Conservation (phyloP, 2,329 filamentous ascomycete genomes). For the Penicillium sumatraense region DNA sequence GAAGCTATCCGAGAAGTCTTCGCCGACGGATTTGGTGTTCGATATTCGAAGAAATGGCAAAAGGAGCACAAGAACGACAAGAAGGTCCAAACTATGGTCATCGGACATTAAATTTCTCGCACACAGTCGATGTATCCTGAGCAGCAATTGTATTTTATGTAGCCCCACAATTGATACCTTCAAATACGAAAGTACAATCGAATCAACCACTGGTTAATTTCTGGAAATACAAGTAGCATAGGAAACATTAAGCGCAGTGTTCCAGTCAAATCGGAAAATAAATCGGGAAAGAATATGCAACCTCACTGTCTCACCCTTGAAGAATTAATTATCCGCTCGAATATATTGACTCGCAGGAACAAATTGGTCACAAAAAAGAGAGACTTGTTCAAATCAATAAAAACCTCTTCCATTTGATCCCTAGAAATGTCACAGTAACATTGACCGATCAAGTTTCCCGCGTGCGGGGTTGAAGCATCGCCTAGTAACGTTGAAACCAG, state of each 20-base stretch:
- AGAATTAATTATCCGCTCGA: too few species aligned
- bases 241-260: neutral
- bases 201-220: too few species aligned
- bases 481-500: neutral
- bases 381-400: too few species aligned
- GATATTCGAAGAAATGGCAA: conserved; percentile 46
- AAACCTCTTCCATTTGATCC: neutral
- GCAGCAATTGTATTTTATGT: neutral
- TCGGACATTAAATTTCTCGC: conserved; percentile 5
- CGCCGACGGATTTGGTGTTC: conserved; percentile 53
- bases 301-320: too few species aligned
- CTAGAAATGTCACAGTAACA: conserved; percentile 16
- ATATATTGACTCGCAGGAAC: too few species aligned
- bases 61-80: conserved; percentile 31
- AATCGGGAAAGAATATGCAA: neutral
- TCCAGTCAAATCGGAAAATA: neutral
- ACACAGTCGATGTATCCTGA: neutral
- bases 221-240: too few species aligned
- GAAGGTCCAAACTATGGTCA: conserved; percentile 9
- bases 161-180: neutral
- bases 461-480: conserved; percentile 11
- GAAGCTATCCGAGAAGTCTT: conserved; percentile 60
- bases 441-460: neutral
- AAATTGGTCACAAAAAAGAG: too few species aligned
- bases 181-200: neutral